Evolutionary conservation across 768 basidiomycete genomes (phyloP), one percentile per base, ranked within the genome.

Genomic region (Lyophyllum decastes): DNA sequence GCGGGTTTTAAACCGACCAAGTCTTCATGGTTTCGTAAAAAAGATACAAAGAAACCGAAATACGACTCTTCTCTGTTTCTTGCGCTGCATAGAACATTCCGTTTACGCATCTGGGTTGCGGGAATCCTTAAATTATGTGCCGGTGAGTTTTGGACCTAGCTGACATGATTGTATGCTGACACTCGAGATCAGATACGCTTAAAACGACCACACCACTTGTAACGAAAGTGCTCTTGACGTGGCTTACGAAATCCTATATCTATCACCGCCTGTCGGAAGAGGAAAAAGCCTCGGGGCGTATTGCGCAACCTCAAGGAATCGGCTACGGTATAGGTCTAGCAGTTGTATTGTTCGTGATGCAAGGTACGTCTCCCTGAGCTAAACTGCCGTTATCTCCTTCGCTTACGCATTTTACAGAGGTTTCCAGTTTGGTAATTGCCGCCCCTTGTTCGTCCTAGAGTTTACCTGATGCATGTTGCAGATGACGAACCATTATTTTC

Each of bases 261-360:
- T 81, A 73, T 57, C 68, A 68, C 64, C 72, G 67, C 34, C 67
- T 76, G 9, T 66, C 74, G 1, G 73, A 76, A 0, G 70, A 68
- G 24, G 68, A 78, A 44, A 76, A 74, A 33, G 74, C 69, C 0
- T 66, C 69, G 3, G 69, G 72, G 0, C 65, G 73, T 35, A 46
- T 78, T 55, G 34, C 61, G 10, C 60, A 71, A 49, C 84, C 85
- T 2, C 71, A 63, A 33, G 81, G 82, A 1, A 74, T 87, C 38
- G 86, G 86, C 0, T 84, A 82, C 65, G 87, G 87, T 1, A 78
- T 88, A 50, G 87, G 86, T 6, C 67, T 88, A 1, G 86, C 79
- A 0, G 72, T 84, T 50, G 84, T 76, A 3, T 65, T 87, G 26
- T 86, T 85, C 60, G 73, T 69, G 0, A 88, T 87, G 86, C 85